Evolutionary conservation across 2,329 filamentous ascomycete genomes (phyloP).

Genomic region (Botrytis galanthina): DNA sequence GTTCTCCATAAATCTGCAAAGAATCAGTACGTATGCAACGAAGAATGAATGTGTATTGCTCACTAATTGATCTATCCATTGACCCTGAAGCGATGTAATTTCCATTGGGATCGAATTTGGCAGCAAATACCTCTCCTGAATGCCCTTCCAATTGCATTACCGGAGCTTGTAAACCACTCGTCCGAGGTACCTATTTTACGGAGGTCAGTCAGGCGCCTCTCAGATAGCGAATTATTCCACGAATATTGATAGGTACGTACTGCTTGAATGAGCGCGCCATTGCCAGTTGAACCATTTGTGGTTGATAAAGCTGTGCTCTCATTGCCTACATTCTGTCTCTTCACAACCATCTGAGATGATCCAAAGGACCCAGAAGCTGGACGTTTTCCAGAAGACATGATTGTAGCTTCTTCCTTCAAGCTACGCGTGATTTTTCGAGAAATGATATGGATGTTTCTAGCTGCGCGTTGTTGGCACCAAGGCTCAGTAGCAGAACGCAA

Average conservation of each 20-base stretch:
- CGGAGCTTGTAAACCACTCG: conserved; percentile 80
- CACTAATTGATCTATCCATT: conserved; percentile 90
- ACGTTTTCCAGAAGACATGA: conserved; percentile 89
- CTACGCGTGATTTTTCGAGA: background rate
- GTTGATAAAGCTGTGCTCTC: conserved; percentile 54
- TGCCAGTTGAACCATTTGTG: conserved; percentile 53
- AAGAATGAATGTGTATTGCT: conserved; percentile 38
- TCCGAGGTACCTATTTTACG: conserved; percentile 64
- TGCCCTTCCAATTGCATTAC: conserved; percentile 89
- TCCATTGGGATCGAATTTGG: conserved; percentile 85
- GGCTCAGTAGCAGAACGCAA: background rate
- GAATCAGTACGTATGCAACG: conserved; percentile 23
- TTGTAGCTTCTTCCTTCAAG: conserved; percentile 13
- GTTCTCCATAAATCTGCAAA: conserved; percentile 83
- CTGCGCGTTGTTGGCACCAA: conserved; percentile 11
- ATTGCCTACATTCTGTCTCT: conserved; percentile 71
- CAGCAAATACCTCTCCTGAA: conserved; percentile 84
- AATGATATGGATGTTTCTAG: background rate
- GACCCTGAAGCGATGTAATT: conserved; percentile 89
- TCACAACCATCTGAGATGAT: conserved; percentile 78
- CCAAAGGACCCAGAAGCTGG: conserved; percentile 82
- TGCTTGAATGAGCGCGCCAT: conserved; percentile 64
- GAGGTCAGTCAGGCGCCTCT: conserved; percentile 30
- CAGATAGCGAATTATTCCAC: conserved; percentile 14
- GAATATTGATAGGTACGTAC: conserved; percentile 47